Percentiles rank a stretch among this genome's conserved stretches.
phyloP scores from a whole-genome alignment of 768 basidiomycete genomes.

The Kwoniella europaea region DNA sequence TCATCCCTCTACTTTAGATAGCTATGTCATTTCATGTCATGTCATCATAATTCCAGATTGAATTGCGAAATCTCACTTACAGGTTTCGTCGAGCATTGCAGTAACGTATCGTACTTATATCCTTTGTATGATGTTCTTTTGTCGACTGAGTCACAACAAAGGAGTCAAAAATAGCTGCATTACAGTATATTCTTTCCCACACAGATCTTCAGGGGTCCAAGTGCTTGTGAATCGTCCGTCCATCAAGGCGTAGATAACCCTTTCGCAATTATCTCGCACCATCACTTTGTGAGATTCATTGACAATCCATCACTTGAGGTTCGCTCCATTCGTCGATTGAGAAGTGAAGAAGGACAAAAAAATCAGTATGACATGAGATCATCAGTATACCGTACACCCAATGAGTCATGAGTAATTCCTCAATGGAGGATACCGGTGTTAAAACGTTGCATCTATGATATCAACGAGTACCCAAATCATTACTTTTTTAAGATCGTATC shows the following conservation, averaged over 20 bases:
- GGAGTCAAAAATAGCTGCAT: not conserved
- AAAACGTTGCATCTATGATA: conserved; percentile 7
- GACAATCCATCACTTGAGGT: too few species aligned
- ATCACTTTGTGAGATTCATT: too few species aligned
- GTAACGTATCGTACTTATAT: not conserved
- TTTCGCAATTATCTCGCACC: not conserved
- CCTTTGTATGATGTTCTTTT: not conserved
- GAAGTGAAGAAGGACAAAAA: too few species aligned
- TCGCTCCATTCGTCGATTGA: too few species aligned
- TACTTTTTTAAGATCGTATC: not conserved
- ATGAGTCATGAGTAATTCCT: not conserved
- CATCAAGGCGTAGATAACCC: too few species aligned
- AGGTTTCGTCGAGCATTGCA: not conserved
- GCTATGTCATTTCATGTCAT: too few species aligned
- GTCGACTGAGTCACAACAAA: not conserved
- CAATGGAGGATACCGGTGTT: conserved; percentile 2
- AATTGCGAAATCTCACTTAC: not conserved
- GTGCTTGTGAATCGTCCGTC: not conserved
- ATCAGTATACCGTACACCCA: not conserved
- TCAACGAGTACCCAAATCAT: conserved; percentile 11
- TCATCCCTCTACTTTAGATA: too few species aligned
- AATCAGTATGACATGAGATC: not conserved
- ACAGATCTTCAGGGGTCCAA: conserved; percentile 3
- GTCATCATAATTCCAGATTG: not conserved
- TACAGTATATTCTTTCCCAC: not conserved